These are phyloP conservation scores for Wickerhamomyces bovis DNA, from an alignment of 805 yeast genomes.

Conservation along the genomic window DNA sequence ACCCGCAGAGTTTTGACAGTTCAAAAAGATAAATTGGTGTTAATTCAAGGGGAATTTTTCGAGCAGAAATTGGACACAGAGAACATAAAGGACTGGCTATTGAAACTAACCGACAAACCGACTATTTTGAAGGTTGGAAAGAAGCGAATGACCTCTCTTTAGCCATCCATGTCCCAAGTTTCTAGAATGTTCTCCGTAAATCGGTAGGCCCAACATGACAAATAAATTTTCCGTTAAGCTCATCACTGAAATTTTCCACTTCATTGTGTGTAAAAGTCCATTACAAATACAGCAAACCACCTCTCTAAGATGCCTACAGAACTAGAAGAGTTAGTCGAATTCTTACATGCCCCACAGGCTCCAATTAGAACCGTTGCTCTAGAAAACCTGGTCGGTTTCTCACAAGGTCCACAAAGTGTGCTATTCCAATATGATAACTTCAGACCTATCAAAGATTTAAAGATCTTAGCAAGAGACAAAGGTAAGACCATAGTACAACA, in stretches of 20 bases:
- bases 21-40: too few species aligned
- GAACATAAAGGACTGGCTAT: too few species aligned
- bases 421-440: conserved; percentile 67
- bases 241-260: background rate
- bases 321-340: conserved; percentile 62
- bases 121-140: too few species aligned
- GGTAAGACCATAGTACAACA: conserved; percentile 54
- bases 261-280: background rate
- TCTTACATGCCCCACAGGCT: conserved; percentile 75
- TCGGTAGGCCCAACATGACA: background rate
- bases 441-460: conserved; percentile 68
- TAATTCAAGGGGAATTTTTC: too few species aligned
- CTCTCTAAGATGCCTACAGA: conserved; percentile 38
- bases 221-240: background rate
- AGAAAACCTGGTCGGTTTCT: conserved; percentile 75
- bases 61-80: too few species aligned
- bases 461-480: conserved; percentile 46
- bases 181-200: background rate
- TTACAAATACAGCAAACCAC: background rate
- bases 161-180: background rate
- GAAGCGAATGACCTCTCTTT: background rate
- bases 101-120: too few species aligned
- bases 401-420: conserved; percentile 60
- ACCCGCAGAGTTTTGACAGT: background rate
- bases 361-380: conserved; percentile 79